A percentile compares a stretch with the other conserved stretches of the same genome.
phyloP scores from a whole-genome alignment of 108 stramenopile genomes.

The Mayamaea pseudoterrestris region DNA sequence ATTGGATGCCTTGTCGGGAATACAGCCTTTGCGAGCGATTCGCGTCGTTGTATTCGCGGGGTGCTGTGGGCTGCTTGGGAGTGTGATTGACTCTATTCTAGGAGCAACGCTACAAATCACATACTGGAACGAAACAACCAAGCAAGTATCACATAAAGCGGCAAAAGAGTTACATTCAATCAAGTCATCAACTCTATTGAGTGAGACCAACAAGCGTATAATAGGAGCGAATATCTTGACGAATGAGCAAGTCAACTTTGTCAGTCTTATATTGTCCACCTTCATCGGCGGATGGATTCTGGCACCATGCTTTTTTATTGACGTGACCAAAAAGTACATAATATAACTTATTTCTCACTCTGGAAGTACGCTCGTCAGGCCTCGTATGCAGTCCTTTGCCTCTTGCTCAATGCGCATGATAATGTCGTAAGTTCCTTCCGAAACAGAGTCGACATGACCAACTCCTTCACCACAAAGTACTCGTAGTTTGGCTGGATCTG shows the following conservation, averaged over 20 bases:
- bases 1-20: constrained; percentile 29
- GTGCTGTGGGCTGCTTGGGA: constrained; percentile 52
- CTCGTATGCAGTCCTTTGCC: constrained; percentile 16
- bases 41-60: constrained; percentile 25
- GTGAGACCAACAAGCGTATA: constrained; percentile 10
- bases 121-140: constrained; percentile 45
- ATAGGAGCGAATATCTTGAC: constrained; percentile 39
- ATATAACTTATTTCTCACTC: not conserved
- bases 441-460: constrained; percentile 37
- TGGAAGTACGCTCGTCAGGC: constrained; percentile 5
- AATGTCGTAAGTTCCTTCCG: constrained; percentile 48
- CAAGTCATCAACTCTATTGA: constrained; percentile 3
- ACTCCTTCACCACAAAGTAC: constrained; percentile 57
- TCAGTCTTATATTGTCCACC: constrained; percentile 44
- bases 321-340: no score
- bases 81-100: constrained; percentile 60
- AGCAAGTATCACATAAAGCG: constrained; percentile 29
- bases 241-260: constrained; percentile 74
- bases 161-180: constrained; percentile 5
- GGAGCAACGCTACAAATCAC: constrained; percentile 66
- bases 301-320: constrained; percentile 31
- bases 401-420: constrained; percentile 32
- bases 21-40: constrained; percentile 13
- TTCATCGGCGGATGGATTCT: constrained; percentile 39
- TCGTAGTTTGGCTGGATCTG: no score